Percentiles rank a stretch among this genome's conserved stretches.
Conservation (phyloP, 2,329 filamentous ascomycete species). For the Lecanicillium sp. region DNA sequence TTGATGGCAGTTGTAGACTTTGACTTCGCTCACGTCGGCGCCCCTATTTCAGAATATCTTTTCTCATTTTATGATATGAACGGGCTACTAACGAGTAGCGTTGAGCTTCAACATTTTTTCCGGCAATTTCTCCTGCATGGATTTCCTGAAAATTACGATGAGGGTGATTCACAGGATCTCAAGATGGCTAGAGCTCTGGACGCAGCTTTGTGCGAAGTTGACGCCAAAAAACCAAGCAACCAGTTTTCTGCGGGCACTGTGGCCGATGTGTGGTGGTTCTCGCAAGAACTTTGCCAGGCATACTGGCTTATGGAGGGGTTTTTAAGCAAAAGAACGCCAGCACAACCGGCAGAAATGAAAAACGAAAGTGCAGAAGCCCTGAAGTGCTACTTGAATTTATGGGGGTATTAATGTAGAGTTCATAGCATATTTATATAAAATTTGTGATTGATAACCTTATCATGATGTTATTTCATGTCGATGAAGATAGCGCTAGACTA, state of each 20-base stretch:
- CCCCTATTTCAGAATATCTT: conserved; percentile 4
- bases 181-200: conserved; percentile 2
- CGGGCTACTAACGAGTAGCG: background rate
- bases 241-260: background rate
- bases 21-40: conserved; percentile 6
- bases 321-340: background rate
- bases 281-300: conserved; percentile 5
- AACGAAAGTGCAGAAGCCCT: background rate
- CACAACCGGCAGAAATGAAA: background rate
- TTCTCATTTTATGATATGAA: conserved; percentile 4
- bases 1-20: conserved; percentile 6
- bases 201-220: background rate
- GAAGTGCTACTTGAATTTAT: conserved; percentile 2
- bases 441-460: too few species aligned
- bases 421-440: too few species aligned
- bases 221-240: background rate
- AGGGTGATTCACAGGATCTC: background rate
- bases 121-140: background rate
- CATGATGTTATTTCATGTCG: too few species aligned
- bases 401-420: conserved; percentile 2
- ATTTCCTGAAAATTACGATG: background rate
- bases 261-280: conserved; percentile 8
- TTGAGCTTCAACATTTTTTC: background rate
- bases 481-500: too few species aligned
- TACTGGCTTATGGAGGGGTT: conserved; percentile 6